phyloP scores from a whole-genome alignment of 2,329 filamentous ascomycete species.

The Ceratocystis variospora region DNA sequence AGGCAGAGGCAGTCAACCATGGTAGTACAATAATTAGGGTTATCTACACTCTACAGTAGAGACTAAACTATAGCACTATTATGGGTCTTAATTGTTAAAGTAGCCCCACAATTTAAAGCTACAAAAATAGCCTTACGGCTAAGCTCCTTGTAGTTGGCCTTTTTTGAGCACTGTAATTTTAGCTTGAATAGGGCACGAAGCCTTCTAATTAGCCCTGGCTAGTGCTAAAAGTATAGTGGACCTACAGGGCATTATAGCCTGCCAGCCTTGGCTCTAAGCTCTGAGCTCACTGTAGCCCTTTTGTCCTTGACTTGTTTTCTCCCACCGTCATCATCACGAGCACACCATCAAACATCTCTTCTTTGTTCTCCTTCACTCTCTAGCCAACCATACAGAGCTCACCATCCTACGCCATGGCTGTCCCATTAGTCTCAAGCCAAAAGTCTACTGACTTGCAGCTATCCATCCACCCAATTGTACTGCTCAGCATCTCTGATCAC shows the following conservation, averaged over 20 bases:
- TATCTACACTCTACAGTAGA: neutral
- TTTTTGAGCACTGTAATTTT: too few relatives aligned
- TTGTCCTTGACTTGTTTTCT: neutral
- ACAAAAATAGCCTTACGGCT: neutral
- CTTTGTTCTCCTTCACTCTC: neutral
- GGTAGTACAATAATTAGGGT: neutral
- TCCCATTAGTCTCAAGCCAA: conserved; percentile 43
- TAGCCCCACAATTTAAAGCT: neutral
- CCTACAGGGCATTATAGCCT: neutral
- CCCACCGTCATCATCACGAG: neutral
- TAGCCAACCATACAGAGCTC: neutral
- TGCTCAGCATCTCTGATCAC: conserved; percentile 93
- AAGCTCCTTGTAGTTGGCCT: too few relatives aligned
- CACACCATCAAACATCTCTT: neutral
- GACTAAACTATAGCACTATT: neutral
- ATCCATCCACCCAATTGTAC: conserved; percentile 80
- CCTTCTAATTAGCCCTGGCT: neutral
- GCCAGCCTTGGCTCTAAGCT: too few relatives aligned
- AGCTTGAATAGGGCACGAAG: neutral
- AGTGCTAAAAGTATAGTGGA: neutral
- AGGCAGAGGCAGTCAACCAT: neutral
- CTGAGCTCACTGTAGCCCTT: neutral
- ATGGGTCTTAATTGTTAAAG: neutral
- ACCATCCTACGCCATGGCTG: neutral
- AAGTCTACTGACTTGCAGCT: conserved; percentile 64